Evolutionary conservation across 352 stramenopile genomes (phyloP).

Genomic region (Globisporangium radiosum): DNA sequence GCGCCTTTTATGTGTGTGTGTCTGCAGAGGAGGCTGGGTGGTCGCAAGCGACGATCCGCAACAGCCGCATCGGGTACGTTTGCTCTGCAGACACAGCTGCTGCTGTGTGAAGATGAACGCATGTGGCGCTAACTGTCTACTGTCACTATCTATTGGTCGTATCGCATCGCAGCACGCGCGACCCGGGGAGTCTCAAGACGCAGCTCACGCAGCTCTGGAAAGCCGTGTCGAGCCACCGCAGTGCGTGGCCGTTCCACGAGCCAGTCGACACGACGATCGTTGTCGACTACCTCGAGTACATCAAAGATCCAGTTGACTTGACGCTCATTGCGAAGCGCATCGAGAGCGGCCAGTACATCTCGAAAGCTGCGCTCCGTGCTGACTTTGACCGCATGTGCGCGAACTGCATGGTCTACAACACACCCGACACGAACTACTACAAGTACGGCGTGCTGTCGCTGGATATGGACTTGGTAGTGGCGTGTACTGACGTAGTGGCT

Average conservation of each 20-base stretch:
- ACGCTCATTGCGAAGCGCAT: conserved; percentile 80
- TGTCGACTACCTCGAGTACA: conserved; percentile 95
- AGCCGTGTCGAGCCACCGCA: conserved; percentile 91
- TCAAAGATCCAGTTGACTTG: conserved; percentile 94
- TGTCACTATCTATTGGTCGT: background rate
- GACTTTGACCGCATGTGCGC: conserved; percentile 96
- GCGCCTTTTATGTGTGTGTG: conserved; percentile 3
- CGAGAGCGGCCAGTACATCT: conserved; percentile 85
- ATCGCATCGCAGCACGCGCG: conserved; percentile 37
- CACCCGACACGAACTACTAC: conserved; percentile 93
- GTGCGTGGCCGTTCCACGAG: conserved; percentile 97
- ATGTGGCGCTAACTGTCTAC: background rate
- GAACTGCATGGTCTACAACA: conserved; percentile 98
- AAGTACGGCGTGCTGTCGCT: conserved; percentile 52
- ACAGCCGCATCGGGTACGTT: conserved; percentile 74
- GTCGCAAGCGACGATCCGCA: conserved; percentile 79
- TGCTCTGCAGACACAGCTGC: background rate
- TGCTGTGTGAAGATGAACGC: background rate
- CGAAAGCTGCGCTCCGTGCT: conserved; percentile 87
- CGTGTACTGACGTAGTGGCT: background rate
- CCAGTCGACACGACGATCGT: conserved; percentile 94
- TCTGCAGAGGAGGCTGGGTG: conserved; percentile 76
- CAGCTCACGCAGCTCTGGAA: conserved; percentile 86
- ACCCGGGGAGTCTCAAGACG: conserved; percentile 77
- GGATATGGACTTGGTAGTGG: background rate